A percentile compares a stretch with the other conserved stretches of the same genome.
phyloP scores from a whole-genome alignment of 2,329 filamentous ascomycete species.

The Dothidotthia symphoricarpi region DNA sequence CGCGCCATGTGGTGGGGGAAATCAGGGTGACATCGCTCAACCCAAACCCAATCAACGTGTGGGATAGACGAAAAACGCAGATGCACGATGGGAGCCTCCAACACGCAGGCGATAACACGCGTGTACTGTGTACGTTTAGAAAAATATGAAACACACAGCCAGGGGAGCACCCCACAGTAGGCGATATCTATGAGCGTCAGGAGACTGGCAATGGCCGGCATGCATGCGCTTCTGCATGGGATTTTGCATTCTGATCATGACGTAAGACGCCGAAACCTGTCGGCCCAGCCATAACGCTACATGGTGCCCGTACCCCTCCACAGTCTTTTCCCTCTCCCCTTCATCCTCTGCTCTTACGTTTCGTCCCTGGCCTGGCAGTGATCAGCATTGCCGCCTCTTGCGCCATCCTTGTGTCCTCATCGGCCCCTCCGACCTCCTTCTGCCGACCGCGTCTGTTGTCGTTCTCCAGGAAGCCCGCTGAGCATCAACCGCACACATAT shows the following conservation, averaged over 20 bases:
- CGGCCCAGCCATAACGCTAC: conserved; percentile 3
- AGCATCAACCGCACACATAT: background rate
- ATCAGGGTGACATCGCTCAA: too few relatives aligned
- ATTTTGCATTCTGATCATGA: conserved; percentile 9
- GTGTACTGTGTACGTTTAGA: too few relatives aligned
- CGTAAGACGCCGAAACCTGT: conserved; percentile 7
- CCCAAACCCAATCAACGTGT: too few relatives aligned
- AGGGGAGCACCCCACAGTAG: too few relatives aligned
- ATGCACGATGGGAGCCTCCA: too few relatives aligned
- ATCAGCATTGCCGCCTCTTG: conserved; percentile 23
- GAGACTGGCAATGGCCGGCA: too few relatives aligned
- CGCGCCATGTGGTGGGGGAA: too few relatives aligned
- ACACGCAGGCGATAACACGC: too few relatives aligned
- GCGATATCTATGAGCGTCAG: too few relatives aligned
- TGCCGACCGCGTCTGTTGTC: conserved; percentile 19
- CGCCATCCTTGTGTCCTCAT: conserved; percentile 16
- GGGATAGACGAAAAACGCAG: too few relatives aligned
- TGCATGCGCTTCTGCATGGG: conserved; percentile 3
- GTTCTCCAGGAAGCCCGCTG: conserved; percentile 5
- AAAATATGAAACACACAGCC: too few relatives aligned
- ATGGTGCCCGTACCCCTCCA: conserved; percentile 1
- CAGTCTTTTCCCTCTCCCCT: conserved; percentile 11
- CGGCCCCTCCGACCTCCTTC: conserved; percentile 18
- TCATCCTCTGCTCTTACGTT: conserved; percentile 12
- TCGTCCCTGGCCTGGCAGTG: conserved; percentile 24